These are phyloP conservation scores for Porcisia deanei DNA, from an alignment of 208 protist genomes.

Conservation along the genomic window DNA sequence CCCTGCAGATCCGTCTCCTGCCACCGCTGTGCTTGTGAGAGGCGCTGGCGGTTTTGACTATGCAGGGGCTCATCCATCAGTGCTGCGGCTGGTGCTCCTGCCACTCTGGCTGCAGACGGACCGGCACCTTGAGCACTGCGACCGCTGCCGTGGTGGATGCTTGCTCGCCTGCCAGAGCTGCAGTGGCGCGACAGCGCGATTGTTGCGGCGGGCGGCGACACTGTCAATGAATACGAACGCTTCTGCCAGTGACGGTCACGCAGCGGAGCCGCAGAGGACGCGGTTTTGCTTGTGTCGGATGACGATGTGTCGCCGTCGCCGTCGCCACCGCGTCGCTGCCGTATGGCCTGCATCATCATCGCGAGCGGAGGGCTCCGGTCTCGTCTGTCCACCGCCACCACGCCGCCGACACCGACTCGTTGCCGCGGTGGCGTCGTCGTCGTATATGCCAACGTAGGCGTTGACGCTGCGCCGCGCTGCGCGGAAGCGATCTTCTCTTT, in stretches of 20 bases:
- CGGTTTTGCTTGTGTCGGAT: neutral
- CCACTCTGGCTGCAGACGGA: neutral
- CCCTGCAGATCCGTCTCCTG: neutral
- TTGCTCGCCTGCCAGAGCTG: neutral
- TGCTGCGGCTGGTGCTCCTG: neutral
- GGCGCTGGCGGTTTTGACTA: neutral
- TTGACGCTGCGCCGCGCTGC: neutral
- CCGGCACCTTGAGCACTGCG: neutral
- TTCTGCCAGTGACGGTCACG: neutral
- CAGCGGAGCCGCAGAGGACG: neutral
- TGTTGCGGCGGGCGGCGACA: neutral
- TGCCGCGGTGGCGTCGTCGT: constrained; percentile 5
- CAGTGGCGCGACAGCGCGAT: neutral
- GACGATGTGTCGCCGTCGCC: constrained; percentile 1
- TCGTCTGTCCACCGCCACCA: neutral
- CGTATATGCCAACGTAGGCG: neutral
- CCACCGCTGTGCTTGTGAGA: neutral
- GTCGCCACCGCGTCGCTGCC: neutral
- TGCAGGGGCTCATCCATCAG: neutral
- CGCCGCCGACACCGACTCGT: neutral
- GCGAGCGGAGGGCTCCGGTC: constrained; percentile 30
- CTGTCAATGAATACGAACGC: neutral
- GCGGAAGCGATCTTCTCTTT: neutral
- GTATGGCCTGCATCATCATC: constrained; percentile 21
- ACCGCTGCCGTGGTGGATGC: neutral